Base-by-base conservation (phyloP, 2,329 filamentous ascomycete species). In the Diaporthe citrichinensis region DNA sequence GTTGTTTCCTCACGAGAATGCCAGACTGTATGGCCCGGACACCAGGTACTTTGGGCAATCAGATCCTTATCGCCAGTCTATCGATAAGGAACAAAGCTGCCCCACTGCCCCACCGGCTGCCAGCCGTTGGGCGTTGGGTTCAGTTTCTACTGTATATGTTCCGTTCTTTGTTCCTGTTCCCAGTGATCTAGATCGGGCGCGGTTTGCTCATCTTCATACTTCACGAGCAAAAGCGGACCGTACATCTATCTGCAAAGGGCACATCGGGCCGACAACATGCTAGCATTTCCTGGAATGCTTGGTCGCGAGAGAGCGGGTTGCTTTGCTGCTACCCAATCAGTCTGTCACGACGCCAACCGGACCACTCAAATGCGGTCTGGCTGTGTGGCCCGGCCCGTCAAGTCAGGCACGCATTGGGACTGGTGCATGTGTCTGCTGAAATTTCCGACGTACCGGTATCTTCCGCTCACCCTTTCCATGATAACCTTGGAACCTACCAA, bases 31-130 rank as follows among this genome's bases (percentile, higher is more conserved):
- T 41, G 14, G 6, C n/a, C n/a, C 8, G 2, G 23, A 41, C 36
- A 28, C 1, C 10, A 17, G 39, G 39, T 44, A 46, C 59, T 46
- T 65, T 44, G 59, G 39, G 10, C 17, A 20, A 10, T 46, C 15
- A 7, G 25, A 44, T 31, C 59, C 59, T 28, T 62, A 39, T 62
- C 15, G 2, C 36, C 7, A 5, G 36, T 25, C 20, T 68, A 68
- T 68, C 65, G 65, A 68, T 68, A 68, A 68, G 31, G 10, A 1
- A 36, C 23, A 53, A 7, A 53, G 46, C 65, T 53, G 31, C 46
- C 65, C 65, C 65, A 68, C 46, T 36, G 65, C 46, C 65, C 65
- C 65, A 51, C 65, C 65, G 39, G 8, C 46, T 36, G 44, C 51
- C 25, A 62, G 14, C 25, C 39, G 41, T 65, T 62, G 39, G 25